These are phyloP conservation scores for Moelleriella libera DNA, from an alignment of 2,329 filamentous ascomycete genomes.

Conservation along the genomic window DNA sequence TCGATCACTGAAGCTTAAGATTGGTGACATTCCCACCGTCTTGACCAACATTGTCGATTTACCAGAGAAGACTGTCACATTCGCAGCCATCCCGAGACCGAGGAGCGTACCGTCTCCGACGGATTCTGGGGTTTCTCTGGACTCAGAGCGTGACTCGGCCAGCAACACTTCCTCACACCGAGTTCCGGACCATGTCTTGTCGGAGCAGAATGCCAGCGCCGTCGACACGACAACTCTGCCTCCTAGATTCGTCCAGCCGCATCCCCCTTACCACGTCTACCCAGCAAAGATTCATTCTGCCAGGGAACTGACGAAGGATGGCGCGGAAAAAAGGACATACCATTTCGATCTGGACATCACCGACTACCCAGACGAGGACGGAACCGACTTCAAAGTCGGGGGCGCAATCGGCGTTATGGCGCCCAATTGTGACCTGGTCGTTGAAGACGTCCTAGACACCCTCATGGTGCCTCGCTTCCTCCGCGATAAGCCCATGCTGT, in stretches of 20 bases:
- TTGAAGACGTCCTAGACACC: slow-evolving; percentile 73
- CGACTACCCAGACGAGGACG: slow-evolving; percentile 75
- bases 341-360: slow-evolving; percentile 97
- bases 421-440: slow-evolving; percentile 62
- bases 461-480: slow-evolving; percentile 70
- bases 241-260: slow-evolving; percentile 82
- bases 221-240: slow-evolving; percentile 55
- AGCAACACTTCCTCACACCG: slow-evolving; percentile 14
- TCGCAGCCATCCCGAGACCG: slow-evolving; percentile 40
- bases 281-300: slow-evolving; percentile 76
- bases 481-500: slow-evolving; percentile 67
- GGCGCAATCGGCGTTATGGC: slow-evolving; percentile 90
- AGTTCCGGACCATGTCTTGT: slow-evolving; percentile 7
- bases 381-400: slow-evolving; percentile 87
- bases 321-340: slow-evolving; percentile 92
- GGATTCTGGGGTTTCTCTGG: slow-evolving; percentile 34
- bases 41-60: slow-evolving; percentile 59
- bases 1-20: slow-evolving; percentile 60
- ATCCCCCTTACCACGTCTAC: slow-evolving; percentile 85
- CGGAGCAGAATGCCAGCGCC: slow-evolving; percentile 11
- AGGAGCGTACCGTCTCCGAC: slow-evolving; percentile 23
- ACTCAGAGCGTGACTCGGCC: slow-evolving; percentile 15
- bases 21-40: slow-evolving; percentile 59
- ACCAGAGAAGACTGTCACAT: slow-evolving; percentile 60
- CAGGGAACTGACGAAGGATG: slow-evolving; percentile 72